Base-by-base conservation (phyloP, 345 rosid species). In the Acer saccharum region DNA sequence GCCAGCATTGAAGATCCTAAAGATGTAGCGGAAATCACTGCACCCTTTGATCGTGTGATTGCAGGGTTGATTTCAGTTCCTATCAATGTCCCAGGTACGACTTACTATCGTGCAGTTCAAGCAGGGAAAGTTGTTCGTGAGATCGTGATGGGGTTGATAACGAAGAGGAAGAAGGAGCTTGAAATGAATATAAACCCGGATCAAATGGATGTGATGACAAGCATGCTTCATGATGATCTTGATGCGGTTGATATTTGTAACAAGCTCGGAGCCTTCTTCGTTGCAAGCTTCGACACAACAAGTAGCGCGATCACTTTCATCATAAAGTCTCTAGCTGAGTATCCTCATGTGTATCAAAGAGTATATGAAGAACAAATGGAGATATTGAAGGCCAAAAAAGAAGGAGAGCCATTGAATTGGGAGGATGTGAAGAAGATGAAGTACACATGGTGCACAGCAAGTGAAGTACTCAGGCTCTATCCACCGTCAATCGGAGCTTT, bases 371-470 rank as follows among this genome's bases (percentile, higher is more conserved):
- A 84, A 58, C 80, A 84, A 78, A 78, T 55, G 76, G 78, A 78
- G 29, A 66, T 81, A 13, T 64, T 71, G 18, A 52, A 74, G 62
- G 35, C 64, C 18, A 85, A 80, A 70, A 63, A 8, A 2, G 27
- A 23, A 0, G 83, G 77, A 25, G 81, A 79, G 18, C 16, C 74
- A n/a, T 11, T 82, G 73, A 71, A 27, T 5, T 79, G 81, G 80
- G 79, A 82, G 25, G 87, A 83, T 54, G 57, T 81, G 8, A 69
- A 75, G 61, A 81, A 80, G 66, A 83, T 81, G 84, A 78, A 81
- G 46, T 78, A 81, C 17, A 74, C 86, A 3, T 72, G 83, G 73
- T 69, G 79, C 32, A 75, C 72, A 23, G 78, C 65, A 52, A 78
- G 66, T 2, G 76, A 78, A 78, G 77, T 57, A 3, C 76, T 63